phyloP scores from a whole-genome alignment of 1,284 basidiomycete species.

The Fomitopsis palustris region DNA sequence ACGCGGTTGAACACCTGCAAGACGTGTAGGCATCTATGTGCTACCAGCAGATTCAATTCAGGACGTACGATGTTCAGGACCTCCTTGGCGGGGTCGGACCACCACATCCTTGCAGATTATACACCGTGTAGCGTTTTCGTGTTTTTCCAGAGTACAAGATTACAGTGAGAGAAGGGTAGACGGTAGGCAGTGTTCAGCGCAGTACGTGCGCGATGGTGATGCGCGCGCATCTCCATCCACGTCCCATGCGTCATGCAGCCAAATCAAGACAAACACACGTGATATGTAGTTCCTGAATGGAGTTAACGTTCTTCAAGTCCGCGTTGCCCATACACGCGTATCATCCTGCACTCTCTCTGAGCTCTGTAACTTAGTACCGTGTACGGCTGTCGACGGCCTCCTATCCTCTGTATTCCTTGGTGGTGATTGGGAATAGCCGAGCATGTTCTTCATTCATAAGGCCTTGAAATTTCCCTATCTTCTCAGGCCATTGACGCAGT shows the following conservation, averaged over 20 bases:
- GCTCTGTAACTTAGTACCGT: no score
- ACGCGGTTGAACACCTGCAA: slow-evolving; percentile 85
- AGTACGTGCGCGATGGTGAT: not conserved
- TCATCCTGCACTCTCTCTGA: no score
- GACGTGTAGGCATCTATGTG: slow-evolving; percentile 2
- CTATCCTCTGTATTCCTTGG: no score
- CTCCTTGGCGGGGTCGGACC: slow-evolving; percentile 77
- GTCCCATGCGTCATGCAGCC: slow-evolving; percentile 3
- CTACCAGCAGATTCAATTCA: not conserved
- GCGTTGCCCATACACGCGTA: no score
- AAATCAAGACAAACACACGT: slow-evolving; percentile 1
- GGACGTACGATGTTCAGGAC: slow-evolving; percentile 65
- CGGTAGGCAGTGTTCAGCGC: not conserved
- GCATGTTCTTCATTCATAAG: no score
- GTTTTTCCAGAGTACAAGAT: not conserved
- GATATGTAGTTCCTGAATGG: not conserved
- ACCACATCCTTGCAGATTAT: slow-evolving; percentile 57
- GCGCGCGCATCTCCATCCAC: not conserved
- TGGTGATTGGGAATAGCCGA: no score
- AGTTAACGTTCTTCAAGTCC: not conserved
- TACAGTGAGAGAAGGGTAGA: not conserved
- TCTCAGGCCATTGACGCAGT: no score
- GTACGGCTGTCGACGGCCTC: no score
- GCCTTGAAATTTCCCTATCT: no score
- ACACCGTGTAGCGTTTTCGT: not conserved